A percentile compares a stretch with the other conserved stretches of the same genome.
phyloP scores from a whole-genome alignment of 2,329 filamentous ascomycete genomes.

The Lachnellula hyalina region DNA sequence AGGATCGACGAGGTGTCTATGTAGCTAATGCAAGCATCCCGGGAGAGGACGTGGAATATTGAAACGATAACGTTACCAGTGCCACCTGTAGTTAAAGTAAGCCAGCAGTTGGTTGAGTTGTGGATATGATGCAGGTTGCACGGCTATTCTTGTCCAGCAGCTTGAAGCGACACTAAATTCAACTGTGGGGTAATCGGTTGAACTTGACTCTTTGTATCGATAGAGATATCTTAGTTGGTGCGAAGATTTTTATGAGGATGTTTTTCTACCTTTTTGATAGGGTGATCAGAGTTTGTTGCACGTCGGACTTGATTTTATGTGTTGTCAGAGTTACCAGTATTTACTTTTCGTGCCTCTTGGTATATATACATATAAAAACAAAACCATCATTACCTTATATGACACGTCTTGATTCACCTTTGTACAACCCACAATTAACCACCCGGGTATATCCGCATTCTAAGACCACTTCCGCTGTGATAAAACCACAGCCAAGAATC shows the following conservation, averaged over 20 bases:
- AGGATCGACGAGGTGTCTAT: background rate
- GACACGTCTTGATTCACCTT: constrained; percentile 3
- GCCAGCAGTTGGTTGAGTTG: background rate
- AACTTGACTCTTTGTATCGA: background rate
- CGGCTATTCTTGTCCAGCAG: background rate
- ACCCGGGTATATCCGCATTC: background rate
- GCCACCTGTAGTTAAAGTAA: background rate
- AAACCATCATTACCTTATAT: background rate
- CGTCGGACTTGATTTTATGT: background rate
- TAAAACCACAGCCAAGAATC: background rate
- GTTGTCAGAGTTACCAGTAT: background rate
- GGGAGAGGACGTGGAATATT: background rate
- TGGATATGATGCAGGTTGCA: background rate
- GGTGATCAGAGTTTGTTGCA: background rate
- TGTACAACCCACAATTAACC: constrained; percentile 1
- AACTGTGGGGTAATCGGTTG: constrained; percentile 4
- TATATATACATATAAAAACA: background rate
- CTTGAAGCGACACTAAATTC: background rate
- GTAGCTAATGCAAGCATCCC: constrained; percentile 7
- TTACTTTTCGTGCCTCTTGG: background rate
- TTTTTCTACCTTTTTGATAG: background rate
- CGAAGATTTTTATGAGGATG: background rate
- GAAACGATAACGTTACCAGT: background rate
- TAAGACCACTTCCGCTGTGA: background rate
- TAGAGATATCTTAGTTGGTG: background rate